Conservation (phyloP, 495 filamentous ascomycete genomes). For the Xylaria castorea region DNA sequence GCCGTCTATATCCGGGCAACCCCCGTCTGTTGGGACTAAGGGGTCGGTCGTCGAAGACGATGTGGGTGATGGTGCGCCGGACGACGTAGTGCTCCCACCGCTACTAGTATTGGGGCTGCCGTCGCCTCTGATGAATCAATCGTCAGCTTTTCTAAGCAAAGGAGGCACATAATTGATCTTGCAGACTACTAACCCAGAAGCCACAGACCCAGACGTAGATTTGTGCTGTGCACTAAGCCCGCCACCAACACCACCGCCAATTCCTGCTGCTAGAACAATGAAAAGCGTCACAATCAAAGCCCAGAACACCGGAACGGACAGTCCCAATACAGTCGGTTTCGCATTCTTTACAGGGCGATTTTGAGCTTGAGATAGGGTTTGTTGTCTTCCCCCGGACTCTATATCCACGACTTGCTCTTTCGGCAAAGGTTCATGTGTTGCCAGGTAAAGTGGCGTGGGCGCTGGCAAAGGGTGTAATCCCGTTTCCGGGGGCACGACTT, state of each 20-base stretch:
- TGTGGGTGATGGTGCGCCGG: slow-evolving; percentile 24
- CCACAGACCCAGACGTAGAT: background rate
- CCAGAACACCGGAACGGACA: slow-evolving; percentile 45
- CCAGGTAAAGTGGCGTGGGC: slow-evolving; percentile 10
- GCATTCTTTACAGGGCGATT: slow-evolving; percentile 7
- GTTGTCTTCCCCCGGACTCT: slow-evolving; percentile 9
- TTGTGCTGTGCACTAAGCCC: slow-evolving; percentile 36
- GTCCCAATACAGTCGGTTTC: slow-evolving; percentile 33
- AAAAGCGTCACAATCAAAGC: slow-evolving; percentile 34
- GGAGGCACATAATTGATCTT: background rate
- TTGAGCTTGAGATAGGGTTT: slow-evolving; percentile 23
- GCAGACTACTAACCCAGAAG: slow-evolving; percentile 27
- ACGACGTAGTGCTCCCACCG: slow-evolving; percentile 15
- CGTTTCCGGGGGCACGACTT: slow-evolving; percentile 36
- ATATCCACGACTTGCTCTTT: slow-evolving; percentile 7
- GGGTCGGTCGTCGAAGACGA: slow-evolving; percentile 27
- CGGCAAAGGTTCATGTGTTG: slow-evolving; percentile 22
- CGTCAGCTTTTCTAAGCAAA: slow-evolving; percentile 20
- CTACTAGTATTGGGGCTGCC: background rate
- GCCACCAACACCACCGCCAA: slow-evolving; percentile 45
- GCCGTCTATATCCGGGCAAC: slow-evolving; percentile 40
- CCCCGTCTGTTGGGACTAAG: slow-evolving; percentile 32
- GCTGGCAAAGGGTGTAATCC: slow-evolving; percentile 32
- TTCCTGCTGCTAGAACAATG: slow-evolving; percentile 40
- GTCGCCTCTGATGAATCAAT: slow-evolving; percentile 22